Evolutionary conservation across 768 basidiomycete genomes (phyloP).

Genomic region (Mycena alexandri): DNA sequence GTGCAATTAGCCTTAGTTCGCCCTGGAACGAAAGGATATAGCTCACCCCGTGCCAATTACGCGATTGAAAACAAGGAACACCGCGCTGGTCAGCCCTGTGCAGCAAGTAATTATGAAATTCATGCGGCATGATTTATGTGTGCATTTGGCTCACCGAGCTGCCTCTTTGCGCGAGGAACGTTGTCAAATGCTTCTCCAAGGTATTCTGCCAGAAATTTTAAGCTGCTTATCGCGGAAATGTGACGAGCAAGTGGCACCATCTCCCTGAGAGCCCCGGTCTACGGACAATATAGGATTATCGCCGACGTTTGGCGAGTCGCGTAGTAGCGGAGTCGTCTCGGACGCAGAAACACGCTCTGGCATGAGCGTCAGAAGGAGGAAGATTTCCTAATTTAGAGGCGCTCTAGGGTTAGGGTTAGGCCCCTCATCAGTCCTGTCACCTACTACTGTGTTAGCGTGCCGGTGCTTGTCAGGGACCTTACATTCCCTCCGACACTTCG

Average conservation of each 20-base stretch:
- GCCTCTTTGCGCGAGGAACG: slow-evolving; percentile 61
- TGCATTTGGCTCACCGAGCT: slow-evolving; percentile 56
- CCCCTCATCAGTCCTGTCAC: too few species aligned
- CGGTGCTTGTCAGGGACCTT: too few species aligned
- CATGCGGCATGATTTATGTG: slow-evolving; percentile 16
- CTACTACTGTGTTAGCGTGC: too few species aligned
- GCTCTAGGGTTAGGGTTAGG: too few species aligned
- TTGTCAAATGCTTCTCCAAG: slow-evolving; percentile 58
- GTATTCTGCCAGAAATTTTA: neutral
- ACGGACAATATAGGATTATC: neutral
- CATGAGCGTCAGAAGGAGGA: neutral
- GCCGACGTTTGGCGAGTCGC: neutral
- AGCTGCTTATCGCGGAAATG: neutral
- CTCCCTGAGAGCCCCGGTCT: slow-evolving; percentile 10
- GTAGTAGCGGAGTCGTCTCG: slow-evolving; percentile 9
- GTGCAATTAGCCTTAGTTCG: neutral
- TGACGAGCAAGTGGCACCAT: slow-evolving; percentile 5
- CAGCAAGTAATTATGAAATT: slow-evolving; percentile 1
- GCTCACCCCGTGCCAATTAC: slow-evolving; percentile 80
- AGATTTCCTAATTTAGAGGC: neutral
- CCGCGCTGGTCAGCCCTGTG: slow-evolving; percentile 64
- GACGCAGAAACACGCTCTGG: neutral
- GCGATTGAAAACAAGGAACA: slow-evolving; percentile 80
- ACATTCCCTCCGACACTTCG: too few species aligned
- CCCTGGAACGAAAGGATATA: neutral